Evolutionary conservation across 495 filamentous ascomycete genomes (phyloP), one percentile per base, ranked within the genome.

Genomic region (Xylaria curta): DNA sequence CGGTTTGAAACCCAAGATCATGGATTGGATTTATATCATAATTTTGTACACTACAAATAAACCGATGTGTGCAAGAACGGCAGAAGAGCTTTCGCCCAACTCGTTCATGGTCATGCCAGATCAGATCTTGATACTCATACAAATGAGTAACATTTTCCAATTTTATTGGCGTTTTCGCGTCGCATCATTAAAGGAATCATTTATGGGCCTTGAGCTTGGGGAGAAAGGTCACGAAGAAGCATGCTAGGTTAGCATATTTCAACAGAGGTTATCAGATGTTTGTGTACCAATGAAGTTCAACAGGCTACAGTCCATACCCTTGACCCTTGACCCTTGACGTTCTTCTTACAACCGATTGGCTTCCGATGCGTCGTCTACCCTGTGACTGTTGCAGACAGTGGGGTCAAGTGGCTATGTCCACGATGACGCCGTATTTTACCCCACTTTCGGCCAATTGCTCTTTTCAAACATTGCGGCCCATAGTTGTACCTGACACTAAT

Each of bases 41-140:
- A 31, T 31, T 31, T 28, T 56, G 53, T 56, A 56, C 53, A 56
- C 53, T 56, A 56, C 53, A 56, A 56, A 12, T 13, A 56, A 31
- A n/a, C 15, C 53, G 26, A 56, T 31, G 0, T 31, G 26, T 56
- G 28, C 26, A 56, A 31, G 53, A 56, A 56, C 15, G 53, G 26
- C 7, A 10, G 17, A 56, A 31, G 53, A 26, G 24, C 51, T 54
- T 28, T 54, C 9, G 19, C 10, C 49, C 21, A 53, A 26, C 49
- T 21, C 9, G 24, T 8, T 19, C 47, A 51, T 24, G n/a, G 19
- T n/a, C 8, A 51, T 21, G 12, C n/a, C n/a, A 21, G 47, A n/a
- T 24, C 10, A 26, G 26, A 21, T 53, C 0, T 53, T 53, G 3
- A 24, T 24, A 24, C 49, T 26, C 49, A 26, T 5, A 54, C 4